A percentile compares a stretch with the other conserved stretches of the same genome.
phyloP scores from a whole-genome alignment of 164 flowering plant species.

The Houttuynia cordata region DNA sequence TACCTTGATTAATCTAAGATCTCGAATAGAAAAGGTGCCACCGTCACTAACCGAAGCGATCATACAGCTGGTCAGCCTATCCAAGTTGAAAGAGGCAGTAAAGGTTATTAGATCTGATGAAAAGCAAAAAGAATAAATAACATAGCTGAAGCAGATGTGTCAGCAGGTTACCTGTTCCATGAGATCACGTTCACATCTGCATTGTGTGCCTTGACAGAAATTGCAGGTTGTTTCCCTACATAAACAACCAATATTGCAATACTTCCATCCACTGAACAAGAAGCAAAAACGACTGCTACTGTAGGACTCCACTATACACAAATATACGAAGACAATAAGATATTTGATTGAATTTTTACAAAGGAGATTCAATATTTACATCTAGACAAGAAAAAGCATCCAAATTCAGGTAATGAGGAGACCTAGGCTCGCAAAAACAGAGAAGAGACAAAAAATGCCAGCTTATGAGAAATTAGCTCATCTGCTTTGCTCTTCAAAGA shows the following conservation, averaged over 20 bases:
- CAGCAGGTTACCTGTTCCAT: constrained; percentile 68
- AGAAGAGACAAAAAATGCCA: too few relatives aligned
- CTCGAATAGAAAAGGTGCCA: constrained; percentile 82
- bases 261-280: constrained; percentile 85
- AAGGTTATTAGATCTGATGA: neutral
- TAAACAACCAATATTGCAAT: constrained; percentile 92
- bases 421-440: neutral
- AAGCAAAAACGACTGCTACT: constrained; percentile 72
- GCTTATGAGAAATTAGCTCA: too few relatives aligned
- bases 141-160: neutral
- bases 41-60: constrained; percentile 98
- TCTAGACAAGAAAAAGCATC: neutral
- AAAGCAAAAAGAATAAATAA: neutral
- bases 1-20: constrained; percentile 84
- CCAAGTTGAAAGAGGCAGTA: constrained; percentile 3
- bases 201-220: constrained; percentile 67
- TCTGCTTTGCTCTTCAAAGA: too few relatives aligned
- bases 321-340: too few relatives aligned
- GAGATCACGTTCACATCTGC: constrained; percentile 99
- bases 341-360: too few relatives aligned
- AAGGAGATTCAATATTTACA: too few relatives aligned
- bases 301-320: constrained; percentile 90
- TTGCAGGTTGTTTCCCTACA: constrained; percentile 54
- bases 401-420: neutral
- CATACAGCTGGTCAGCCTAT: constrained; percentile 83